Evolutionary conservation across 495 filamentous ascomycete genomes (phyloP).

Genomic region (Glutinoglossum americanum): DNA sequence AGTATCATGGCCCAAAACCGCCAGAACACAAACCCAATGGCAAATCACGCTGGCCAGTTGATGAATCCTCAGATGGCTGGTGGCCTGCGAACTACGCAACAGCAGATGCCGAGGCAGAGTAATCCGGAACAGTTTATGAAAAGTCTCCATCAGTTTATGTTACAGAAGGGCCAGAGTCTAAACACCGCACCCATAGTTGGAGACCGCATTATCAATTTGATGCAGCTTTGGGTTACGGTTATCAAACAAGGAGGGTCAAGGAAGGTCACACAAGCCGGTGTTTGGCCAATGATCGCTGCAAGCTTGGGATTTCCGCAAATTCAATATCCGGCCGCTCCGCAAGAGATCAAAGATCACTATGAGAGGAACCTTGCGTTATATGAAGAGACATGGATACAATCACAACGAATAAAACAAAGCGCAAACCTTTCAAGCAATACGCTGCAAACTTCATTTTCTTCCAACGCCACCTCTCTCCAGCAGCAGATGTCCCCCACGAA

Average conservation of each 20-base stretch:
- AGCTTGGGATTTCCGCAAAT: conserved; percentile 40
- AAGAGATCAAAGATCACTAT: conserved; percentile 50
- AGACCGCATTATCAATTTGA: conserved; percentile 45
- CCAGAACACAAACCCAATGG: neutral
- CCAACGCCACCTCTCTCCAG: conserved; percentile 9
- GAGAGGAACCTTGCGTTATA: conserved; percentile 50
- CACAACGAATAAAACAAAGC: conserved; percentile 35
- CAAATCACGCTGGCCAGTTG: neutral
- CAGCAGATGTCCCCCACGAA: conserved; percentile 17
- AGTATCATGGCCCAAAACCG: neutral
- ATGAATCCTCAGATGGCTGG: conserved; percentile 4
- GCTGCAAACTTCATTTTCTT: conserved; percentile 13
- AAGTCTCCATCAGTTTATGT: conserved; percentile 50
- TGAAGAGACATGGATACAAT: conserved; percentile 45
- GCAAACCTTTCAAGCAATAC: conserved; percentile 28
- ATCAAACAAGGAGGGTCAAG: conserved; percentile 60
- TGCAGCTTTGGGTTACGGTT: conserved; percentile 54
- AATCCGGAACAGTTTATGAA: conserved; percentile 57
- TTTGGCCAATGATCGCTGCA: conserved; percentile 51
- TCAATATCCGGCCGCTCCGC: conserved; percentile 40
- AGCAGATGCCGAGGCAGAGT: conserved; percentile 13
- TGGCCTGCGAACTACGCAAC: neutral
- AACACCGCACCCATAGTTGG: conserved; percentile 47
- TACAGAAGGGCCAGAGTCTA: conserved; percentile 40
- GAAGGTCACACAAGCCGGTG: conserved; percentile 39